phyloP scores from a whole-genome alignment of 495 filamentous ascomycete genomes.

The Aspergillus olivimuriae region DNA sequence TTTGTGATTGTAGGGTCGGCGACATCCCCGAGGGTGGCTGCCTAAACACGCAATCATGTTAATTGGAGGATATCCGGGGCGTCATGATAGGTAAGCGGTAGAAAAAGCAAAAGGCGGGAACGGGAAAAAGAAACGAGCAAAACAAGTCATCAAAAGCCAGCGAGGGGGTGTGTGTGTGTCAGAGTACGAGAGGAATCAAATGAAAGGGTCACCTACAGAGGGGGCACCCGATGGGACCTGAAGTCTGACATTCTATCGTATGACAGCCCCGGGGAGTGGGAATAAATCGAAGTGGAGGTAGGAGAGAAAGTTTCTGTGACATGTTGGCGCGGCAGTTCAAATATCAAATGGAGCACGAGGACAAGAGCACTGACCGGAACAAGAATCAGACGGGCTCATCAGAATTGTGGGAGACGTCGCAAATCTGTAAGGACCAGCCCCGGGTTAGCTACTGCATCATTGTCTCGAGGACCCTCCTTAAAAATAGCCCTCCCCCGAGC shows the following conservation, averaged over 20 bases:
- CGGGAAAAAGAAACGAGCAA: neutral
- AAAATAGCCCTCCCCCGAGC: neutral
- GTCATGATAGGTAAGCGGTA: too few species aligned
- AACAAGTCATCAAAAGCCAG: neutral
- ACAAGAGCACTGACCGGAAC: constrained; percentile 32
- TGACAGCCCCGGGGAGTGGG: constrained; percentile 29
- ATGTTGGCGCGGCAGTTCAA: constrained; percentile 12
- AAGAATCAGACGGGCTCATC: constrained; percentile 43
- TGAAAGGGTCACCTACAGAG: constrained; percentile 31
- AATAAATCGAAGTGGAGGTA: constrained; percentile 30
- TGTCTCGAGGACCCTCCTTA: neutral
- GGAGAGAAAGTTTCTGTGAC: constrained; percentile 36
- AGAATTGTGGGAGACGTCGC: constrained; percentile 34
- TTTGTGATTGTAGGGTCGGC: constrained; percentile 25
- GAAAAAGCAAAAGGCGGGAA: neutral
- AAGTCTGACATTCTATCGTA: constrained; percentile 41
- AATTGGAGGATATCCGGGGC: too few species aligned
- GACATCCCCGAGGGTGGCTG: constrained; percentile 34
- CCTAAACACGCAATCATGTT: constrained; percentile 20
- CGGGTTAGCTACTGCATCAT: constrained; percentile 15
- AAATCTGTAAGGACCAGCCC: constrained; percentile 28
- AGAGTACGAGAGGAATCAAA: neutral
- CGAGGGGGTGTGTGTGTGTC: neutral
- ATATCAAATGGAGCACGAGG: constrained; percentile 5
- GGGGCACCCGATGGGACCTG: constrained; percentile 30